Conservation (phyloP, 2,329 filamentous ascomycete species). For the Calonectria fujianensis region DNA sequence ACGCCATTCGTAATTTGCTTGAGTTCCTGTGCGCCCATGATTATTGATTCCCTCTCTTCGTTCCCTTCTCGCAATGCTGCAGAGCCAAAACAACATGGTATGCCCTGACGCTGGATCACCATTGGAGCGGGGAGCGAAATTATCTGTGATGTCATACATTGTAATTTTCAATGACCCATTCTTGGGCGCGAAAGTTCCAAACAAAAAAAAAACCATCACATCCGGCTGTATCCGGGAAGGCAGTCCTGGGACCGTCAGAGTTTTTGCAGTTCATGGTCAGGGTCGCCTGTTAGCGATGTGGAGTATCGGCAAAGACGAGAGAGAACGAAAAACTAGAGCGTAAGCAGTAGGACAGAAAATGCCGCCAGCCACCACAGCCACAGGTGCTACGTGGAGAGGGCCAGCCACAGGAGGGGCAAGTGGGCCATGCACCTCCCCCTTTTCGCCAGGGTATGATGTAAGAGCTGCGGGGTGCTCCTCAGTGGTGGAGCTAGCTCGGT, state of each 20-base stretch:
- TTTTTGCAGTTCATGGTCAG: not conserved
- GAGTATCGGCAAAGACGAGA: not conserved
- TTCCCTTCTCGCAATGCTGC: not conserved
- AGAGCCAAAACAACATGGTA: not conserved
- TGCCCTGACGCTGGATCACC: not conserved
- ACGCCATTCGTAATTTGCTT: not conserved
- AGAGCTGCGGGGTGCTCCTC: conserved; percentile 32
- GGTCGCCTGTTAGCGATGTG: not conserved
- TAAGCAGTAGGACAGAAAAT: not conserved
- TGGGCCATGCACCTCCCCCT: not conserved
- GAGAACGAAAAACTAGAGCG: not conserved
- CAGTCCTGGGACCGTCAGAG: not conserved
- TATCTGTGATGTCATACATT: not conserved
- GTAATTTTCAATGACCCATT: too few relatives aligned
- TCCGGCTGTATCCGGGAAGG: not conserved
- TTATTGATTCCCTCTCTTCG: not conserved
- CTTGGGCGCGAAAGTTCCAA: too few relatives aligned
- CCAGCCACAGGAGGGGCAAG: conserved; percentile 33
- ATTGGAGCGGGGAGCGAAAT: not conserved
- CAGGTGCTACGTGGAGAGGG: not conserved
- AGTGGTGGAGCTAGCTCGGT: not conserved
- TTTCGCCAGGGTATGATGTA: conserved; percentile 43
- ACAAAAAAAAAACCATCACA: not conserved
- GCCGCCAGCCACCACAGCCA: conserved; percentile 37
- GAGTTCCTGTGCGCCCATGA: not conserved